Conservation (phyloP, 768 basidiomycete genomes). For the Mrakia hoshinonis region DNA sequence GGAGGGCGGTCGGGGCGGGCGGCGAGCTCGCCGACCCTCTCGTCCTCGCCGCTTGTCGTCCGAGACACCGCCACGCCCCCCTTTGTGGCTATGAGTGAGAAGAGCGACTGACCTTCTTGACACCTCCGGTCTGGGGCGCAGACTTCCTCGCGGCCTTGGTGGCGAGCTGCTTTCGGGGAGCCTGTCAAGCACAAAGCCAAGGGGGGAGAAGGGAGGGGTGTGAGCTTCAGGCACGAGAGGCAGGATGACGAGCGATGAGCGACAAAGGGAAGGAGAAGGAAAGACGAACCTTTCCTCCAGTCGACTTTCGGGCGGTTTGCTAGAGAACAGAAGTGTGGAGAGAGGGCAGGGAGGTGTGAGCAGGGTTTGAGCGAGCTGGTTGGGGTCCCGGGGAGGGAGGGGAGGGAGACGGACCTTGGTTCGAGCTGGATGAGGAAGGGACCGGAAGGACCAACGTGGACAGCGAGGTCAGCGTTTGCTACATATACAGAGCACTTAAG, state of each 20-base stretch:
- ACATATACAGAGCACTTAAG: too few relatives aligned
- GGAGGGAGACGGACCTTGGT: background rate
- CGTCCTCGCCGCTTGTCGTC: too few relatives aligned
- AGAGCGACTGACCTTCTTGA: slow-evolving; percentile 25
- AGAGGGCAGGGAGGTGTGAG: background rate
- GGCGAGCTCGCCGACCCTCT: too few relatives aligned
- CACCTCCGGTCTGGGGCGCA: slow-evolving; percentile 40
- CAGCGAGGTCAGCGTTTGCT: too few relatives aligned
- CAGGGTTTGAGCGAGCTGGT: background rate
- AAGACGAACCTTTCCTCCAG: slow-evolving; percentile 27
- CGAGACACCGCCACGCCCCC: background rate
- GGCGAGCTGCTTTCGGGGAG: slow-evolving; percentile 87
- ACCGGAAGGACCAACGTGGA: too few relatives aligned
- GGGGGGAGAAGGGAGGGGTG: background rate
- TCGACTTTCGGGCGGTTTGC: slow-evolving; percentile 30
- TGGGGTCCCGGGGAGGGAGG: background rate
- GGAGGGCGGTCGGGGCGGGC: too few relatives aligned
- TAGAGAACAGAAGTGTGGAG: background rate
- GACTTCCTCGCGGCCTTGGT: slow-evolving; percentile 93
- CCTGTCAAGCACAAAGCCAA: slow-evolving; percentile 46
- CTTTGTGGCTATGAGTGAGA: background rate
- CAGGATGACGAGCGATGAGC: slow-evolving; percentile 2
- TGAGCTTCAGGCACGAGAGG: background rate
- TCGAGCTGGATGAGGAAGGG: too few relatives aligned
- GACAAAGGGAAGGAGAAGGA: background rate